Conservation (phyloP, 1,284 basidiomycete species). For the Naganishia albida region DNA sequence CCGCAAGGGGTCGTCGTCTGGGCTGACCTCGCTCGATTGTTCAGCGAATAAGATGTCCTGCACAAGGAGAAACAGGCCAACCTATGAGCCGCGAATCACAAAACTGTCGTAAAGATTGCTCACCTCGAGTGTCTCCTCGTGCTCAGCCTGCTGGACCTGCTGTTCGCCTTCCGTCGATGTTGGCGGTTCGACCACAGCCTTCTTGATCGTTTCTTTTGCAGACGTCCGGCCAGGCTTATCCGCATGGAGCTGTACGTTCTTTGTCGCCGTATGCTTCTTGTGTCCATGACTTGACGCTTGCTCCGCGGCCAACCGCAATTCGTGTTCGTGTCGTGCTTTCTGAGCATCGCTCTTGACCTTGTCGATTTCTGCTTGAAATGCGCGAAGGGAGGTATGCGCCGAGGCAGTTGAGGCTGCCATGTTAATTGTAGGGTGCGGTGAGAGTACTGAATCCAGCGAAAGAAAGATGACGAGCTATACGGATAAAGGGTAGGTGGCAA, state of each 20-base stretch:
- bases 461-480: background rate
- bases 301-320: constrained; percentile 12
- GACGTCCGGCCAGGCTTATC: background rate
- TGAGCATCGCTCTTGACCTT: constrained; percentile 24
- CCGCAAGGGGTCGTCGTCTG: constrained; percentile 42
- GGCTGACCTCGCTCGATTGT: constrained; percentile 5
- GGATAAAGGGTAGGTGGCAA: background rate
- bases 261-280: constrained; percentile 9
- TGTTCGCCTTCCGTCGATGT: background rate
- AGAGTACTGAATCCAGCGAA: no score
- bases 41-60: constrained; percentile 8
- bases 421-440: background rate
- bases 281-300: constrained; percentile 15
- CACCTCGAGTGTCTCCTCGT: constrained; percentile 17
- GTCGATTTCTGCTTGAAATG: constrained; percentile 26
- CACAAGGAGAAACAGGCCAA: background rate
- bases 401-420: constrained; percentile 21
- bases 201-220: constrained; percentile 5
- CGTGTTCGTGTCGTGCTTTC: constrained; percentile 23
- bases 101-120: background rate
- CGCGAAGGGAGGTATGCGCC: constrained; percentile 14
- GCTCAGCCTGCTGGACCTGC: constrained; percentile 1
- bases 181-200: background rate
- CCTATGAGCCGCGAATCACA: no score
- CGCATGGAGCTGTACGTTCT: background rate